Base-by-base conservation (phyloP, 495 filamentous ascomycete species). In the Neohortaea acidophila region DNA sequence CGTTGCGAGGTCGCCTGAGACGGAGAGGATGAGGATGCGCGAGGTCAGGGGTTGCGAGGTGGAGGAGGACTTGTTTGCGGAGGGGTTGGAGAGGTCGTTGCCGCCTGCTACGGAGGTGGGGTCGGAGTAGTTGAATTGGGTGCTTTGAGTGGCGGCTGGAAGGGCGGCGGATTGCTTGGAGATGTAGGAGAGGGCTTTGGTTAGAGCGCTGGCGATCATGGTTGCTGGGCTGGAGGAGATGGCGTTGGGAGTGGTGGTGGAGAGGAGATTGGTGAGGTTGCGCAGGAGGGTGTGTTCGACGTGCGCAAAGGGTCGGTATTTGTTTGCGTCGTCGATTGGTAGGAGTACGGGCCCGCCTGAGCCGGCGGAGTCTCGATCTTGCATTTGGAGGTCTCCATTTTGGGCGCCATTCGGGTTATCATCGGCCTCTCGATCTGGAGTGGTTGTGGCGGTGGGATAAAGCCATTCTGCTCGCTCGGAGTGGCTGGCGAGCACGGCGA, bases 401-500 rank as follows among this genome's bases (percentile, higher is more conserved):
- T 37, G 37, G 17, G 48, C 17, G 22, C 59, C 46, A 39, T 65
- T 61, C 12, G 60, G 59, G 30, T 59, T 51, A 15, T 53, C 31
- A 26, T 56, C 2, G 17, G 48, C 35, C 3, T 57, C 41, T 29
- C 36, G 12, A 14, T 44, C 20, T 15, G 64, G 52, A n/a, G n/a
- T n/a, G n/a, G n/a, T n/a, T n/a, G n/a, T n/a, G n/a, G n/a, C n/a
- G 2, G 65, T 57, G 3, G 91, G 89, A 47, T 94, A 96, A 1
- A 97, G 77, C 73, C 84, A 94, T 33, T 75, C 67, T 32, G 89
- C 84, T 39, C 76, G 73, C 47, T 86, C 74, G 44, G 69, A 73
- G 55, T 96, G 89, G 10, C 81, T 79, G 19, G 91, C 89, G 23
- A 96, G 70, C n/a, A 97, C 70, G 33, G 84, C 84, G 28, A 96